Evolutionary conservation across 1,284 basidiomycete species (phyloP).

Genomic region (Coniferiporia sulphurascens): DNA sequence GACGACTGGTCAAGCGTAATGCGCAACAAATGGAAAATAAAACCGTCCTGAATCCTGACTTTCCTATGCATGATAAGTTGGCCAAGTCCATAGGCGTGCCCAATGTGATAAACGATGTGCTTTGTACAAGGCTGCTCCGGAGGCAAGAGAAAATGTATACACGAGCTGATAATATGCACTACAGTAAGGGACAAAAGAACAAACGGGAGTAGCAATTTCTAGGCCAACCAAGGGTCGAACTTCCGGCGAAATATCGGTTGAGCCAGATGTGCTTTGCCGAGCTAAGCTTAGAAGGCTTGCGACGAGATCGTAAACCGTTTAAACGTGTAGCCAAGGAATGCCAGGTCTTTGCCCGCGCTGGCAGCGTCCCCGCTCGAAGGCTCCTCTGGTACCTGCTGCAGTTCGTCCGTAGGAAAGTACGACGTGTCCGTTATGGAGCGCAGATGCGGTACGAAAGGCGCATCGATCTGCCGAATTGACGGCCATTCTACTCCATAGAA

Average conservation of each 20-base stretch:
- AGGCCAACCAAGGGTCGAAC: neutral
- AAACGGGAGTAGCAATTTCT: neutral
- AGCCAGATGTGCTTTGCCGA: neutral
- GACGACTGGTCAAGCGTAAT: neutral
- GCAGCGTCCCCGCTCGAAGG: slow-evolving; percentile 33
- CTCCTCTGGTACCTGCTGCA: slow-evolving; percentile 48
- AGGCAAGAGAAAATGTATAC: neutral
- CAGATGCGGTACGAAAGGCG: slow-evolving; percentile 61
- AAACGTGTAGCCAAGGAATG: slow-evolving; percentile 45
- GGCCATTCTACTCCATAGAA: slow-evolving; percentile 66
- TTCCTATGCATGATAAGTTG: neutral
- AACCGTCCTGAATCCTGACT: neutral
- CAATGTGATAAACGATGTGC: neutral
- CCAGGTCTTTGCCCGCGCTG: slow-evolving; percentile 44
- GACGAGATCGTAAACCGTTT: slow-evolving; percentile 27
- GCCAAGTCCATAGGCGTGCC: slow-evolving; percentile 1
- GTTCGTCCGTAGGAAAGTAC: slow-evolving; percentile 64
- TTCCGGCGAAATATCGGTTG: neutral
- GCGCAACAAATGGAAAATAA: neutral
- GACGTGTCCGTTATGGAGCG: slow-evolving; percentile 57
- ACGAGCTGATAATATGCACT: neutral
- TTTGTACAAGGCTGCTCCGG: slow-evolving; percentile 4
- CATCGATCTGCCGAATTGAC: slow-evolving; percentile 58
- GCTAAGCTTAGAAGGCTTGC: slow-evolving; percentile 14
- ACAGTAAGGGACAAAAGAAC: neutral